Evolutionary conservation across 2,329 filamentous ascomycete species (phyloP).

Genomic region (Aotearoamyces nothofagi): DNA sequence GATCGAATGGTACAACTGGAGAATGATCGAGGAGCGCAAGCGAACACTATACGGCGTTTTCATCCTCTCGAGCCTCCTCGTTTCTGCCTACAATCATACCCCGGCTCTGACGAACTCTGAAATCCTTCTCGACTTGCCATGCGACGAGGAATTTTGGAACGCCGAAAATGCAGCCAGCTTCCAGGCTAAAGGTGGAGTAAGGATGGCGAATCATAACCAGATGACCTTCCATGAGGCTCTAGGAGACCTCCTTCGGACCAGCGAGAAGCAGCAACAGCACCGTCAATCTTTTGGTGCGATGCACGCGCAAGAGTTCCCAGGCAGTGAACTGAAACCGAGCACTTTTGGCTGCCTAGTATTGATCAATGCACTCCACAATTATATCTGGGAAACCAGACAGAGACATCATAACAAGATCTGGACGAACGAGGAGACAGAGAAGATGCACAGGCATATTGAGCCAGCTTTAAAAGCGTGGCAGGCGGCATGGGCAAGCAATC

Average conservation of each 20-base stretch:
- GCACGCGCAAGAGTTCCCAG: conserved; percentile 31
- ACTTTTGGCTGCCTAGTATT: conserved; percentile 84
- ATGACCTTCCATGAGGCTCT: conserved; percentile 73
- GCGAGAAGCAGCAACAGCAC: conserved; percentile 44
- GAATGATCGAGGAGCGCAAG: conserved; percentile 76
- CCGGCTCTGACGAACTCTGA: conserved; percentile 90
- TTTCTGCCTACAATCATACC: conserved; percentile 84
- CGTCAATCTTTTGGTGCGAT: conserved; percentile 27
- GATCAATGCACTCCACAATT: conserved; percentile 92
- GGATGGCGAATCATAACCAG: conserved; percentile 52
- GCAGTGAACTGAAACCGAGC: conserved; percentile 61
- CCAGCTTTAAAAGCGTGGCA: conserved; percentile 92
- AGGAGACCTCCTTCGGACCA: conserved; percentile 65
- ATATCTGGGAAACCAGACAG: conserved; percentile 95
- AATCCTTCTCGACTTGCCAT: conserved; percentile 76
- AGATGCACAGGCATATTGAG: conserved; percentile 91
- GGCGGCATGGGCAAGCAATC: conserved; percentile 76
- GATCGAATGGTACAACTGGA: conserved; percentile 81
- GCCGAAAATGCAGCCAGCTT: conserved; percentile 76
- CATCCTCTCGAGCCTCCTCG: conserved; percentile 76
- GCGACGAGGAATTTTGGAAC: conserved; percentile 81
- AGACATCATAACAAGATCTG: conserved; percentile 76
- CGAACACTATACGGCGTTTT: conserved; percentile 86
- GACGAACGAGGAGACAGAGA: conserved; percentile 85
- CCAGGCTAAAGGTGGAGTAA: conserved; percentile 58